Percentiles rank a stretch among this genome's conserved stretches.
Conservation (phyloP, 257 asterid genomes). For the Solanum megistacrolobum region DNA sequence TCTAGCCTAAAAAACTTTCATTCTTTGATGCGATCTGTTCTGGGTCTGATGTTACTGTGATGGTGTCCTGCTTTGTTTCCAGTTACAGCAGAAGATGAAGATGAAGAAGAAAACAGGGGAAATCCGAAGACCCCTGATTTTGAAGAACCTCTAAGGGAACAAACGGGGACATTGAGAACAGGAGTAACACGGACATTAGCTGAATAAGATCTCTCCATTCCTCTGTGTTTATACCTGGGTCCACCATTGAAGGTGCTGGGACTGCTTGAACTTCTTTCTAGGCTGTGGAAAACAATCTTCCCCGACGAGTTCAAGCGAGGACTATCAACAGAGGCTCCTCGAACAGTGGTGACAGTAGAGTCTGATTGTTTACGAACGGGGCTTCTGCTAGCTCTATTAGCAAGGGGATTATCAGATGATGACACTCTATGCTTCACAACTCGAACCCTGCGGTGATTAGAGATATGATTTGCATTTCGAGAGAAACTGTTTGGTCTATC, state of each 20-base stretch:
- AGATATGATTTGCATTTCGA: conserved; percentile 14
- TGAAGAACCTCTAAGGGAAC: conserved; percentile 72
- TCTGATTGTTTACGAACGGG: conserved; percentile 27
- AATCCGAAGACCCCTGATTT: conserved; percentile 79
- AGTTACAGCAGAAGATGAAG: not conserved
- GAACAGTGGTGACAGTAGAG: conserved; percentile 4
- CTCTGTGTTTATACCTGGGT: conserved; percentile 56
- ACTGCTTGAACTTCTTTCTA: conserved; percentile 95
- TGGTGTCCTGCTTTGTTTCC: conserved; percentile 28
- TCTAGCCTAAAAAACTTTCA: conserved; percentile 4
- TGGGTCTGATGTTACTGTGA: conserved; percentile 22
- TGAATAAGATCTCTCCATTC: conserved; percentile 90
- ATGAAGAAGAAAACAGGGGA: conserved; percentile 48
- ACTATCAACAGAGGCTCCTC: conserved; percentile 67
- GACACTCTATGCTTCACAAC: conserved; percentile 33
- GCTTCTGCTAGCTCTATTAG: conserved; percentile 38
- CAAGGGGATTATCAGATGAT: conserved; percentile 27
- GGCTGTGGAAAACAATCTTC: conserved; percentile 72
- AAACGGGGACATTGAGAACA: conserved; percentile 87
- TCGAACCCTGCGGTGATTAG: conserved; percentile 39
- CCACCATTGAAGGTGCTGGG: conserved; percentile 82
- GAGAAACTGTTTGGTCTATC: conserved; percentile 27
- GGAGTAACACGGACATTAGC: conserved; percentile 85
- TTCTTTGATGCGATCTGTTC: conserved; percentile 45
- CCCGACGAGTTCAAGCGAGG: conserved; percentile 95